Percentiles rank a stretch among this genome's conserved stretches.
phyloP scores from a whole-genome alignment of 345 rosid genomes.

The Hibiscus syriacus region DNA sequence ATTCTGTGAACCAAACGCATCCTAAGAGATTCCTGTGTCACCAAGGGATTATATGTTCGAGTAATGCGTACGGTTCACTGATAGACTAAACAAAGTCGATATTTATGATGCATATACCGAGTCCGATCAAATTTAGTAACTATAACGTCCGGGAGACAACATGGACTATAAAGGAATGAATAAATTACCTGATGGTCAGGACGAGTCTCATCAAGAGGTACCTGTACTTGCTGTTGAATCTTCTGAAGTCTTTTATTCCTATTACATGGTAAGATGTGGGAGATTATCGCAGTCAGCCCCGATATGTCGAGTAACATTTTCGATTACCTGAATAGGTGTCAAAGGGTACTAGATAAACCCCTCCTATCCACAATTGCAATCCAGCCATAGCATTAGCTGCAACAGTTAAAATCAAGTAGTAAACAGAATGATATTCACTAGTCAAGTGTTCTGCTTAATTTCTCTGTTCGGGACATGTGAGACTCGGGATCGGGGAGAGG shows the following conservation, averaged over 20 bases:
- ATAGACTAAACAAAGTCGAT: background rate
- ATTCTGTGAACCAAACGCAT: too few species aligned
- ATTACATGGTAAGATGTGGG: too few species aligned
- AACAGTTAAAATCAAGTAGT: slow-evolving; percentile 12
- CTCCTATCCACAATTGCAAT: slow-evolving; percentile 87
- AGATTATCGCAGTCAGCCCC: too few species aligned
- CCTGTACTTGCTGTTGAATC: slow-evolving; percentile 65
- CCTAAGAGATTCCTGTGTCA: slow-evolving; percentile 89
- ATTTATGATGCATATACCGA: background rate
- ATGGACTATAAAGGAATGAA: slow-evolving; percentile 5
- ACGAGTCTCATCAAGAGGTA: slow-evolving; percentile 75
- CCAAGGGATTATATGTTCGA: too few species aligned
- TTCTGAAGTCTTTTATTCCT: slow-evolving; percentile 60
- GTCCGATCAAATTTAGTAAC: background rate
- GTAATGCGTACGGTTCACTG: too few species aligned
- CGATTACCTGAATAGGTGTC: slow-evolving; percentile 65
- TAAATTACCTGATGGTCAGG: slow-evolving; percentile 76
- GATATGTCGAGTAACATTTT: background rate
- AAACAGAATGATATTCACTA: background rate
- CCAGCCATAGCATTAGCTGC: slow-evolving; percentile 81
- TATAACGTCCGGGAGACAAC: background rate
- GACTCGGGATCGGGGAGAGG: background rate
- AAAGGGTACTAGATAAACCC: slow-evolving; percentile 41
- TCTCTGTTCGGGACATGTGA: background rate
- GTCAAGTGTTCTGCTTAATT: background rate